Conservation (phyloP, 108 stramenopile species). For the Fragilaria crotonensis region DNA sequence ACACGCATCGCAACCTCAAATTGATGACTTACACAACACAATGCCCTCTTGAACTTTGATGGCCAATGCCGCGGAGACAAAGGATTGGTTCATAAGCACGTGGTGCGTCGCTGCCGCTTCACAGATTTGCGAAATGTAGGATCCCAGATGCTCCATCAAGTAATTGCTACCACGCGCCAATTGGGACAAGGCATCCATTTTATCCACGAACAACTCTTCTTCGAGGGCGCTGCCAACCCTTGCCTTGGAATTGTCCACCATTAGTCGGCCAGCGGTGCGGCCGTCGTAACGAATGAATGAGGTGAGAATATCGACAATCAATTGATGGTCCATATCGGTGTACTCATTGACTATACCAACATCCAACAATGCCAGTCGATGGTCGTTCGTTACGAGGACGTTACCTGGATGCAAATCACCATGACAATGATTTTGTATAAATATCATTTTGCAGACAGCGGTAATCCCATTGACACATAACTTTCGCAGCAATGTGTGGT, state of each 20-base stretch:
- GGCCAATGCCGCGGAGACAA: slow-evolving; percentile 47
- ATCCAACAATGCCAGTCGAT: slow-evolving; percentile 45
- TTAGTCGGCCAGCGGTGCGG: slow-evolving; percentile 26
- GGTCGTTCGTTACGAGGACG: slow-evolving; percentile 16
- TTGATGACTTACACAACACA: slow-evolving; percentile 16
- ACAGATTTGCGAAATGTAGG: slow-evolving; percentile 47
- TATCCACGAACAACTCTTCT: slow-evolving; percentile 36
- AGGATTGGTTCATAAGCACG: slow-evolving; percentile 46
- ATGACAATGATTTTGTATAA: slow-evolving; percentile 58
- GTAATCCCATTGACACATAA: slow-evolving; percentile 37
- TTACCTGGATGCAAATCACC: slow-evolving; percentile 78
- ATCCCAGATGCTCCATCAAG: slow-evolving; percentile 45
- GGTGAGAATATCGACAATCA: slow-evolving; percentile 39
- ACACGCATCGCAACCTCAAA: too few species aligned
- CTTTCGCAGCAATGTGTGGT: slow-evolving; percentile 14
- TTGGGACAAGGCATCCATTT: slow-evolving; percentile 31
- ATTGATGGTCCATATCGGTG: slow-evolving; percentile 38
- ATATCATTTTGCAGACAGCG: slow-evolving; percentile 69
- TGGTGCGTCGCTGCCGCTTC: slow-evolving; percentile 42
- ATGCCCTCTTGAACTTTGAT: slow-evolving; percentile 64
- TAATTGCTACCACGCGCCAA: slow-evolving; percentile 26
- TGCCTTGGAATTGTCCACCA: slow-evolving; percentile 40
- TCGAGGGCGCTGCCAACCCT: slow-evolving; percentile 17
- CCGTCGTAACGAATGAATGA: slow-evolving; percentile 44
- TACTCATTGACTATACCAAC: slow-evolving; percentile 50